Base-by-base conservation (phyloP, 2,329 filamentous ascomycete genomes). In the Sordariomycetes sp. region DNA sequence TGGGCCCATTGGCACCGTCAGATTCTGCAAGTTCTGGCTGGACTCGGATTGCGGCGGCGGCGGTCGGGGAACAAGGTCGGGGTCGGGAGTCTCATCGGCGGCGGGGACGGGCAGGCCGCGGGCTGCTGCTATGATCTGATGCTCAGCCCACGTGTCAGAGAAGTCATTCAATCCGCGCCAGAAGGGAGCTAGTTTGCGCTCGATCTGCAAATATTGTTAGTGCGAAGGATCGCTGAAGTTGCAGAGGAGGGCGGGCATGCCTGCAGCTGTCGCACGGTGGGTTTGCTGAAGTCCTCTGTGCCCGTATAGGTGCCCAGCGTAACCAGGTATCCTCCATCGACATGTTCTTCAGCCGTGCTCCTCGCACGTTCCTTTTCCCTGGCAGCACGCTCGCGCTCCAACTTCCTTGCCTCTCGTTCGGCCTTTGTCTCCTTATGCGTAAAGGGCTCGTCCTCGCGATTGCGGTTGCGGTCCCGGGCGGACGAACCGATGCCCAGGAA, bases 131-230 rank as follows among this genome's bases (percentile, higher is more conserved):
- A 95, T 77, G n/a, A 98, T 75, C 58, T 98, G 92, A 57, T 92
- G 80, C 51, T 98, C 92, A 10, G 86, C 83, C 92, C 92, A 98
- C 34, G 76, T 83, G 16, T 85, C 75, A 12, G 80, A 82, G 57
- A 92, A 86, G 55, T 96, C 88, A 43, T 94, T 82, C 4, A 98
- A 66, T 5, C 92, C 92, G 51, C 82, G 81, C 87, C 90, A 98
- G 57, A 98, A 98, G 0, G 92, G 92, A 27, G 92, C 92, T 41
- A 98, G 62, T 41, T 83, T 80, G 46, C 92, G 75, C 59, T 98
- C 92, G 54, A 98, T 87, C 90, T 96, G 42, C 29, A 40, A 8
- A 17, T n/a, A 10, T 19, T 12, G 30, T 32, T 20, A 32, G 30
- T 21, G 12, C 10, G 12, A 8, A 7, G 29, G 11, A 21, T 19